Evolutionary conservation across 1,139 yeast species (phyloP), one percentile per base, ranked within the genome.

Genomic region (Protomyces pachydermus): DNA sequence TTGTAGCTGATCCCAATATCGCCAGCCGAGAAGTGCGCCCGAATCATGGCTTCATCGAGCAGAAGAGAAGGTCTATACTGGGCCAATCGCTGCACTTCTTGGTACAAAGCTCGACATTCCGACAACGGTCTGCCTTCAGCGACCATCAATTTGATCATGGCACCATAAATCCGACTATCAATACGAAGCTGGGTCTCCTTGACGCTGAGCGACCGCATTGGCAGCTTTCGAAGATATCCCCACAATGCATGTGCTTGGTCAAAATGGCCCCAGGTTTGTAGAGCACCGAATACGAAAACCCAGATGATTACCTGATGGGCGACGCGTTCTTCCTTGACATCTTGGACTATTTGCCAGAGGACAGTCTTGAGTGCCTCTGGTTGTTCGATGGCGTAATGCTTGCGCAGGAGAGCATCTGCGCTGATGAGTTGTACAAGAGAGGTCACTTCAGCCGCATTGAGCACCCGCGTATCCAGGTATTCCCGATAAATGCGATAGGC

Each of bases 361-460:
- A 58, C 62, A 18, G 53, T 55, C 28, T 52, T 46, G 18, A 58
- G 56, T 25, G 56, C 54, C 23, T 58, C 42, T 9, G 62, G 62
- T n/a, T 58, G 62, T 12, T 58, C 62, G n/a, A 46, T n/a, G 6
- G 52, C 32, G 32, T 52, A 35, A 42, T 51, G 53, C n/a, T 18
- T 14, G 34, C 62, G 56, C n/a, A 58, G 23, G 23, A 51, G 52
- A 9, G 62, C 62, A 58, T 58, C 62, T 5, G 62, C 62, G 10
- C 56, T 39, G 14, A 58, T 58, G 42, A 58, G 37, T n/a, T 58
- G 62, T 39, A 58, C 45, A 18, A 58, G 56, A 10, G 62, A 58
- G 4, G 62, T 58, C 32, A 58, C 56, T 34, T 58, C 62, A 32
- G 56, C 56, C 4, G 56, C 62, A 25, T 46, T 35, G 23, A 58